Base-by-base conservation (phyloP, 768 basidiomycete species). In the Auriscalpium orientale region DNA sequence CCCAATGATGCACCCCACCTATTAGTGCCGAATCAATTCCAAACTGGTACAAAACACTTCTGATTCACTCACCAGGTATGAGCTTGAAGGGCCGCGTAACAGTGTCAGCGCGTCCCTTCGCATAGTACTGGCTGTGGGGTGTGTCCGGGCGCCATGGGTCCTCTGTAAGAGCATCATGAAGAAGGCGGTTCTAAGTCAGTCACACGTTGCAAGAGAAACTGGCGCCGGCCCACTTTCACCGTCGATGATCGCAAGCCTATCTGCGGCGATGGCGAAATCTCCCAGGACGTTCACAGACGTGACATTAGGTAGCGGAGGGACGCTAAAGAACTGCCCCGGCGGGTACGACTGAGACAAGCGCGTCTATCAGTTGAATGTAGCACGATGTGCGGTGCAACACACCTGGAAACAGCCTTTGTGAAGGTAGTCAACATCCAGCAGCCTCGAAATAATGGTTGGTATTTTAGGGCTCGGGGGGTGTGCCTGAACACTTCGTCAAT, bases 111-210 rank as follows among this genome's bases (percentile, higher is more conserved):
- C 93, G 76, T 48, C 81, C 74, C 9, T 72, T 65, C 4, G 91
- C 91, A 50, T 88, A 80, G 49, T 70, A 66, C 50, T 79, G 74
- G 60, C 88, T 89, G 67, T 91, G 91, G 0, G 90, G 89, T 10
- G 89, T 91, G 62, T 82, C 83, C 0, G 92, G 91, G 55, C 87
- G 79, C 93, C 93, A 95, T 13, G 93, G 92, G 70, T 95, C 93
- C 35, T 88, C 89, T 90, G 58, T 2, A 1, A 28, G 8, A 18
- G 35, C 10, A 21, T 36, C 22, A 21, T 40, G 11, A 45, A 44
- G 16, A 12, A 4, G n/a, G n/a, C n/a, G n/a, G 34, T 15, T 33
- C 22, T 28, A 28, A 2, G 22, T 28, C 3, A 16, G 7, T 20
- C 34, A 9, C 16, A 22, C 34, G 15, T 33, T 13, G 28, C 34